These are phyloP conservation scores for Malbranchea cinnamomea DNA, from an alignment of 2,329 filamentous ascomycete species.

Conservation along the genomic window DNA sequence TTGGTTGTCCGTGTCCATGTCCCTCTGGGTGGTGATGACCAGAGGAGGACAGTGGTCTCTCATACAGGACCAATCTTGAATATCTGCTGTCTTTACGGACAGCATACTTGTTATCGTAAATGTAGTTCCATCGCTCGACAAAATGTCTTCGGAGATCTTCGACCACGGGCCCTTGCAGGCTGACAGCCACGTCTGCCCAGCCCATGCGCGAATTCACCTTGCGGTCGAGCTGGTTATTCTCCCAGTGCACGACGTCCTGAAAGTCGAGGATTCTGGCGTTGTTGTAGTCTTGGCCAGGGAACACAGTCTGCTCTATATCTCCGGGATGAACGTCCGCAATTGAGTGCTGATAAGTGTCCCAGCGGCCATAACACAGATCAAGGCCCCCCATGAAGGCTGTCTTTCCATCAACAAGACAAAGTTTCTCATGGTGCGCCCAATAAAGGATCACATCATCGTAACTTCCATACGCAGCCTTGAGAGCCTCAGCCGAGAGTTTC, in stretches of 20 bases:
- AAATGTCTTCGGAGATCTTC: slow-evolving; percentile 96
- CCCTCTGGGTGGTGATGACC: slow-evolving; percentile 4
- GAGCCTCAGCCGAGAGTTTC: slow-evolving; percentile 54
- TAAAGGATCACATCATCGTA: slow-evolving; percentile 82
- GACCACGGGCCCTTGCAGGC: slow-evolving; percentile 72
- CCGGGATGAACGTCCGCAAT: slow-evolving; percentile 71
- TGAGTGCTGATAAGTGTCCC: slow-evolving; percentile 76
- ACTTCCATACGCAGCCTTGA: slow-evolving; percentile 70
- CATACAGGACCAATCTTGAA: slow-evolving; percentile 21
- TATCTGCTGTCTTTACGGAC: slow-evolving; percentile 40
- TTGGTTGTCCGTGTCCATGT: too few relatives aligned
- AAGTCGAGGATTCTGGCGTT: slow-evolving; percentile 97
- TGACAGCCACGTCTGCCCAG: slow-evolving; percentile 95
- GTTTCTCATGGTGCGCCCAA: slow-evolving; percentile 97
- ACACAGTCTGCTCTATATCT: slow-evolving; percentile 60
- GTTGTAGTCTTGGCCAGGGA: slow-evolving; percentile 94
- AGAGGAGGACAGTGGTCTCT: slow-evolving; percentile 16
- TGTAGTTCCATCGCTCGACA: slow-evolving; percentile 87
- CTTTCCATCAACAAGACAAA: slow-evolving; percentile 84
- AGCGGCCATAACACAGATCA: slow-evolving; percentile 89
- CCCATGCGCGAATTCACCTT: slow-evolving; percentile 89
- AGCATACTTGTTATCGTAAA: slow-evolving; percentile 68
- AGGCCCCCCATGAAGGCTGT: slow-evolving; percentile 87
- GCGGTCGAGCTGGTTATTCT: slow-evolving; percentile 82
- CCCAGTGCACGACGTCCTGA: slow-evolving; percentile 79